Evolutionary conservation across 768 basidiomycete genomes (phyloP).

Genomic region (Xerocomellus chrysenteron): DNA sequence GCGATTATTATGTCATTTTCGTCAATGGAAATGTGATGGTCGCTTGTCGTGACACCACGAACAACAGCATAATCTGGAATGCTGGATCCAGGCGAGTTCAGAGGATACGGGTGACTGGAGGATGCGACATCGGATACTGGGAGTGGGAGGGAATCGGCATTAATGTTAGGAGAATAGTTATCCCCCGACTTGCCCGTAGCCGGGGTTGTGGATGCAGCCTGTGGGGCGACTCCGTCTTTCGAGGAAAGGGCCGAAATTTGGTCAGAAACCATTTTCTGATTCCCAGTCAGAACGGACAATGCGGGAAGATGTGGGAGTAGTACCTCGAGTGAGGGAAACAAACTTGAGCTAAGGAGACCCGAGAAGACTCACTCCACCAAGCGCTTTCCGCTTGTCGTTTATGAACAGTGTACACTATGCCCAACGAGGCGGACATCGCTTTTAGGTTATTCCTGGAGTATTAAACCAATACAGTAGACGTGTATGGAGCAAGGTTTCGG

Average conservation of each 20-base stretch:
- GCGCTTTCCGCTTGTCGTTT: neutral
- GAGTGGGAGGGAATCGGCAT: neutral
- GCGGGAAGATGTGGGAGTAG: neutral
- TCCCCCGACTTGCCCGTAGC: neutral
- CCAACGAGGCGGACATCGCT: too few species aligned
- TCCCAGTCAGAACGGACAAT: neutral
- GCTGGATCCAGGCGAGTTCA: neutral
- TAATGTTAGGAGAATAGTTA: neutral
- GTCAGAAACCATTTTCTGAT: neutral
- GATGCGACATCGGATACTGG: neutral
- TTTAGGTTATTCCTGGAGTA: neutral
- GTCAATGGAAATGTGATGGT: neutral
- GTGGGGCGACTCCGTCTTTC: too few species aligned
- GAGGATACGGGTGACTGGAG: neutral
- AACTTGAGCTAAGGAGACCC: neutral
- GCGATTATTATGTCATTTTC: conserved; percentile 16
- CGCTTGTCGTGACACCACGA: neutral
- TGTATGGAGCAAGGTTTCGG: neutral
- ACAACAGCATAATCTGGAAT: neutral
- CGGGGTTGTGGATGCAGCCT: neutral
- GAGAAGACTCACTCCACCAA: neutral
- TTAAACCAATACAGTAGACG: too few species aligned
- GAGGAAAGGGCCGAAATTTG: neutral
- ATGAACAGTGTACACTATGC: neutral
- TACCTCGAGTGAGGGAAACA: neutral